Base-by-base conservation (phyloP, 177 flowering plant genomes). In the Vitis hybrid region DNA sequence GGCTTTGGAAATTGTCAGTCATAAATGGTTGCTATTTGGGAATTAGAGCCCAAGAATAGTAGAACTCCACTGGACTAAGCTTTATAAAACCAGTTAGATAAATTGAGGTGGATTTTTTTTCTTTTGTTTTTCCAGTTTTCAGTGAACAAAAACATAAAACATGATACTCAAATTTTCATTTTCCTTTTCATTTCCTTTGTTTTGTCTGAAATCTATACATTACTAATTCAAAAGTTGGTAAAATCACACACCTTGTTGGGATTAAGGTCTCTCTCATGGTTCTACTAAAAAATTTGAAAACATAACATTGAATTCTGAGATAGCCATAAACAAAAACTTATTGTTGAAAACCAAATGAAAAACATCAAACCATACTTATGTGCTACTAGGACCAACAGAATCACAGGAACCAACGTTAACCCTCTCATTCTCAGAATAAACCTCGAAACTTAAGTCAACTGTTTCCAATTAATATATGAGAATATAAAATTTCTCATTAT, bases 361-460 rank as follows among this genome's bases (percentile, higher is more conserved):
- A 16, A 18, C 19, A 18, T 18, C 19, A 18, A 18, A 52, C 5
- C 5, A 26, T 2, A 63, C 78, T 64, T 72, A 75, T 82, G 2
- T 49, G 49, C 39, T 57, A 39, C 51, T 55, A 1, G 19, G 19
- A 18, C 19, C 19, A 18, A 18, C 1, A 18, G 19, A 18, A 18
- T 18, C 19, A 18, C 19, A 1, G 19, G 19, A 18, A 18, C 19
- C 19, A 18, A 18, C 19, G 19, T 18, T 18, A 18, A 18, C 19
- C 19, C 19, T 18, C 19, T 18, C 19, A 18, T 18, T 18, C 19
- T 18, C 19, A 18, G 1, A 18, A 18, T 18, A 18, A 18, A 18
- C 19, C 19, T 18, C 19, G 19, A 18, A 18, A 18, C 19, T 18
- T 18, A 18, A 18, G 19, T 1, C 19, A 18, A 18, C 1, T 18